These are phyloP conservation scores for Pilaira anomala DNA, from an alignment of 192 early-diverging fungal genomes.

Conservation along the genomic window DNA sequence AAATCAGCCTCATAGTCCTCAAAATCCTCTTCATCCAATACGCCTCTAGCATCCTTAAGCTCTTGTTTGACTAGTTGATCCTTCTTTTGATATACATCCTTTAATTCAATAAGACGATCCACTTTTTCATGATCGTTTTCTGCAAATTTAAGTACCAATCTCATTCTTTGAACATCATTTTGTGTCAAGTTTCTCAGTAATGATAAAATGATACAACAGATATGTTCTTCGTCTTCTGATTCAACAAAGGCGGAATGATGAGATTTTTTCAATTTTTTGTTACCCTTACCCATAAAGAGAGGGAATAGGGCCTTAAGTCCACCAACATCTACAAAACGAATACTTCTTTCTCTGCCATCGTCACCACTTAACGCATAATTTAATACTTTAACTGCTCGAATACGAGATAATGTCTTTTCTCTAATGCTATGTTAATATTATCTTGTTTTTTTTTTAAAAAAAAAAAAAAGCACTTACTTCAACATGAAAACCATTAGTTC, in stretches of 20 bases:
- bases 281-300: slow-evolving; percentile 79
- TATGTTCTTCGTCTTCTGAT: slow-evolving; percentile 84
- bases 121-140: slow-evolving; percentile 78
- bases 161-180: slow-evolving; percentile 57
- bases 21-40: slow-evolving; percentile 52
- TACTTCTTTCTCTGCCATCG: slow-evolving; percentile 48
- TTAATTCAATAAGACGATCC: slow-evolving; percentile 79
- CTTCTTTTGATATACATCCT: slow-evolving; percentile 62
- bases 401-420: slow-evolving; percentile 75
- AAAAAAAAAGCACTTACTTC: slow-evolving; percentile 47
- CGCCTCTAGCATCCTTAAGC: slow-evolving; percentile 50
- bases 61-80: slow-evolving; percentile 54
- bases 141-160: slow-evolving; percentile 81
- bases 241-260: slow-evolving; percentile 74
- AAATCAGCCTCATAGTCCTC: slow-evolving; percentile 61
- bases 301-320: slow-evolving; percentile 87
- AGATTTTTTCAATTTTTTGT: slow-evolving; percentile 70
- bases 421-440: too few relatives aligned
- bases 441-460: too few relatives aligned
- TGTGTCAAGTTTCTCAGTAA: slow-evolving; percentile 66
- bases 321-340: slow-evolving; percentile 74
- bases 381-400: slow-evolving; percentile 84
- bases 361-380: slow-evolving; percentile 69
- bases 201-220: slow-evolving; percentile 78
- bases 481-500: slow-evolving; percentile 90